Percentiles rank a stretch among this genome's conserved stretches.
Evolutionary conservation across 768 basidiomycete genomes (phyloP).

Genomic region (Boletus subcaerulescens): DNA sequence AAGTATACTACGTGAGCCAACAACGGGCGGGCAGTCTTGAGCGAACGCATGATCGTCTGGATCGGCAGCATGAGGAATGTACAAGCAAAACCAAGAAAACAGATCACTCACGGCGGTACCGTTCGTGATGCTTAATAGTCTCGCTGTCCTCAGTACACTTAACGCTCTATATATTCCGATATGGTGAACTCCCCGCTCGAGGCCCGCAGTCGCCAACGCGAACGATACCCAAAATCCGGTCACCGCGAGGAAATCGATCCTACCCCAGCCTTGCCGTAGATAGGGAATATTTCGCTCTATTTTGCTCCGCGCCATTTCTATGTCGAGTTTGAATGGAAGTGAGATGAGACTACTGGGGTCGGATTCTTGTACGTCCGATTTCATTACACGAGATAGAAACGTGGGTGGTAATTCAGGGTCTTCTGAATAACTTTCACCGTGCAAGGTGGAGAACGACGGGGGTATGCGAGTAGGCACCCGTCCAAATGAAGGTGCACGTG

Average conservation of each 20-base stretch:
- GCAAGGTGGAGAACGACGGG: neutral
- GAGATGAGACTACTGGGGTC: constrained; percentile 39
- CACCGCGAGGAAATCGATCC: constrained; percentile 87
- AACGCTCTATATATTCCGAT: constrained; percentile 86
- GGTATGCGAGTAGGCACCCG: constrained; percentile 10
- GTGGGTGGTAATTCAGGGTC: constrained; percentile 45
- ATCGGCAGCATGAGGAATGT: constrained; percentile 6
- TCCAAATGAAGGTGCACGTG: constrained; percentile 14
- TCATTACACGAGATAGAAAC: constrained; percentile 49
- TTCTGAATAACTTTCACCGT: constrained; percentile 21
- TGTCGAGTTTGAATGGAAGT: constrained; percentile 60
- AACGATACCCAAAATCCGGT: constrained; percentile 86
- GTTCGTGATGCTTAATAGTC: constrained; percentile 81
- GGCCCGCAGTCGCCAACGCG: constrained; percentile 56
- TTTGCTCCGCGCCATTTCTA: constrained; percentile 51
- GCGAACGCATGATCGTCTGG: constrained; percentile 83
- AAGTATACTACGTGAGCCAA: constrained; percentile 89
- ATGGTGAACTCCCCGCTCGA: constrained; percentile 66
- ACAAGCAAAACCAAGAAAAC: neutral
- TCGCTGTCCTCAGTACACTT: constrained; percentile 77
- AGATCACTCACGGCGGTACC: constrained; percentile 78
- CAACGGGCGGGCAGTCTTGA: constrained; percentile 86
- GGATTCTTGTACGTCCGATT: constrained; percentile 35
- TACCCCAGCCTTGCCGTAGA: constrained; percentile 87
- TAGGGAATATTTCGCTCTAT: constrained; percentile 74